Evolutionary conservation across 208 protist genomes (phyloP).

Genomic region (Wallacemonas sp.): DNA sequence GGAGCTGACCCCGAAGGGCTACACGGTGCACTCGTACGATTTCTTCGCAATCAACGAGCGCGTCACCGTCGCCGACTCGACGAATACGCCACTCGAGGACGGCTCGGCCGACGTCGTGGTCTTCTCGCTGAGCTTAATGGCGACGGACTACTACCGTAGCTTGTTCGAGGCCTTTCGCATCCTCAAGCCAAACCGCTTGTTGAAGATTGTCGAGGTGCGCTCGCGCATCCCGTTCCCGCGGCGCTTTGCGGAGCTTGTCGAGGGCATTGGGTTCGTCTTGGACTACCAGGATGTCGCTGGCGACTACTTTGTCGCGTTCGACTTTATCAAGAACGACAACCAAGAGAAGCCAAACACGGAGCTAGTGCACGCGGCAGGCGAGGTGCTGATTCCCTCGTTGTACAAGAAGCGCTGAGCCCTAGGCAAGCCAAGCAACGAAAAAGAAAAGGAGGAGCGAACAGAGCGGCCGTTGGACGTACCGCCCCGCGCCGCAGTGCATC

Average conservation of each 20-base stretch:
- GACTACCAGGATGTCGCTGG: slow-evolving; percentile 83
- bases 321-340: slow-evolving; percentile 85
- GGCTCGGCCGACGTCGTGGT: slow-evolving; percentile 90
- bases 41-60: slow-evolving; percentile 76
- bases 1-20: slow-evolving; percentile 63
- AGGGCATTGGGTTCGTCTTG: slow-evolving; percentile 84
- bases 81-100: slow-evolving; percentile 78
- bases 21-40: slow-evolving; percentile 96
- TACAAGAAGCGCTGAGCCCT: slow-evolving; percentile 94
- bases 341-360: slow-evolving; percentile 45
- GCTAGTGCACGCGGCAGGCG: slow-evolving; percentile 52
- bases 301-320: slow-evolving; percentile 93
- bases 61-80: slow-evolving; percentile 92
- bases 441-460: neutral
- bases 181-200: slow-evolving; percentile 81
- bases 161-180: slow-evolving; percentile 93
- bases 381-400: slow-evolving; percentile 90
- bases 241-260: slow-evolving; percentile 81
- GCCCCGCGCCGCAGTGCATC: neutral
- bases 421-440: neutral
- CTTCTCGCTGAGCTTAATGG: slow-evolving; percentile 96
- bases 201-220: slow-evolving; percentile 94
- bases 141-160: slow-evolving; percentile 94
- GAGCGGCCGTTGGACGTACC: neutral
- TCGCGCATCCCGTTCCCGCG: slow-evolving; percentile 84